phyloP scores from a whole-genome alignment of 1,284 basidiomycete genomes.

The Earliella scabrosa region DNA sequence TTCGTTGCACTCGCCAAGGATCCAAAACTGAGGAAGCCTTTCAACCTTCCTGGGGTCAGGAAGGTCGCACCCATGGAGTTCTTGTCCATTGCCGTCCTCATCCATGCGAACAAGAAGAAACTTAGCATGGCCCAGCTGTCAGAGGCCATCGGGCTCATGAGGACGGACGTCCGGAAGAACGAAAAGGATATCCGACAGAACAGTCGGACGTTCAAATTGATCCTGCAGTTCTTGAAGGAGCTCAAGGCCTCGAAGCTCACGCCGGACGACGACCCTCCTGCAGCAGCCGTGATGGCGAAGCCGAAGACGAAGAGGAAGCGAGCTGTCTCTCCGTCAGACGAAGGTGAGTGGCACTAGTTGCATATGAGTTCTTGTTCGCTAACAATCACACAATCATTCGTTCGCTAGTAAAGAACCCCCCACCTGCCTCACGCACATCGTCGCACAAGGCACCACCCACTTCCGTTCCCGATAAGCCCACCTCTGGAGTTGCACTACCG shows the following conservation, averaged over 20 bases:
- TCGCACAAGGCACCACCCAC: not conserved
- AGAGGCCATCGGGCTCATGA: conserved; percentile 50
- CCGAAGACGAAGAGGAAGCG: conserved; percentile 29
- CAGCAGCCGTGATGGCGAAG: conserved; percentile 3
- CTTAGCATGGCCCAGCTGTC: conserved; percentile 45
- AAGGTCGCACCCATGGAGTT: conserved; percentile 70
- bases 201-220: conserved; percentile 25
- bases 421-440: not conserved
- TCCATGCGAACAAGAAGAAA: conserved; percentile 46
- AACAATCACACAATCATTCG: too few species aligned
- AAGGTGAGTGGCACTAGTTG: not conserved
- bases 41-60: conserved; percentile 36
- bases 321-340: not conserved
- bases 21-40: conserved; percentile 31
- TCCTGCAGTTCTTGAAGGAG: conserved; percentile 28
- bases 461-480: not conserved
- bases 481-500: too few species aligned
- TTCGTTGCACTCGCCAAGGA: conserved; percentile 47
- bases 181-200: conserved; percentile 35
- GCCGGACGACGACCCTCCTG: conserved; percentile 12
- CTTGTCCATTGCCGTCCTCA: conserved; percentile 53
- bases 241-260: conserved; percentile 24
- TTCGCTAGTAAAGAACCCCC: too few species aligned
- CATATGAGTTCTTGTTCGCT: too few species aligned
- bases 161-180: conserved; percentile 47